phyloP scores from a whole-genome alignment of 2,329 filamentous ascomycete species.

The Cladosporium sp. region DNA sequence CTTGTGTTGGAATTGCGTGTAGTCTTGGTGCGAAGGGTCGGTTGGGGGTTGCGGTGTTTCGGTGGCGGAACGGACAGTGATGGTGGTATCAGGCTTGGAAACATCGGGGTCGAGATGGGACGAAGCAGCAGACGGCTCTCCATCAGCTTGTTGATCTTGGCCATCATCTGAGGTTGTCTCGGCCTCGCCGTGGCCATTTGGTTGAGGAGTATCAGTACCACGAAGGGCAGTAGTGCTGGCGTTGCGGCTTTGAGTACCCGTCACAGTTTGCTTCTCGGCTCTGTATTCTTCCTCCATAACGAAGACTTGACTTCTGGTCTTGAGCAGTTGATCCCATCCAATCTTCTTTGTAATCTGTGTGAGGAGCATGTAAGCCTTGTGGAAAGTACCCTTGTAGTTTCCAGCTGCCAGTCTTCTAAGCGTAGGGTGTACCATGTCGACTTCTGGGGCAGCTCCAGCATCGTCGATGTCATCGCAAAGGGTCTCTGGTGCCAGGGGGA shows the following conservation, averaged over 20 bases:
- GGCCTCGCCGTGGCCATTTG: slow-evolving; percentile 38
- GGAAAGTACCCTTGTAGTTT: slow-evolving; percentile 89
- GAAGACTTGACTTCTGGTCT: slow-evolving; percentile 93
- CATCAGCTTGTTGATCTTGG: background rate
- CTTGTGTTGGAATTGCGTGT: slow-evolving; percentile 94
- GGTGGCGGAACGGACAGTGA: slow-evolving; percentile 28
- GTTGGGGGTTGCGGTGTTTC: slow-evolving; percentile 31
- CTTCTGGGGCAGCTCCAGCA: slow-evolving; percentile 69
- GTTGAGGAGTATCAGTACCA: slow-evolving; percentile 56
- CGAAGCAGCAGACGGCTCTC: slow-evolving; percentile 25
- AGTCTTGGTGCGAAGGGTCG: slow-evolving; percentile 63
- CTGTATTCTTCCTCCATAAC: slow-evolving; percentile 99
- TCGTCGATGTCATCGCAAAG: slow-evolving; percentile 95
- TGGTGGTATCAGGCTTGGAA: slow-evolving; percentile 30
- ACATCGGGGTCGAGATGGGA: slow-evolving; percentile 31
- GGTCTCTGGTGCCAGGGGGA: slow-evolving; percentile 84
- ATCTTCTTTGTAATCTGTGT: slow-evolving; percentile 96
- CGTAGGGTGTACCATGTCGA: slow-evolving; percentile 82
- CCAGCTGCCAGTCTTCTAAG: slow-evolving; percentile 81
- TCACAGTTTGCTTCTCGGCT: slow-evolving; percentile 65
- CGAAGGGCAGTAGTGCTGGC: slow-evolving; percentile 75
- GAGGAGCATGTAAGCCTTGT: slow-evolving; percentile 87
- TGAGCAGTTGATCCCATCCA: slow-evolving; percentile 93
- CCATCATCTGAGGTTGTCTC: slow-evolving; percentile 28
- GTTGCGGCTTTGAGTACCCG: slow-evolving; percentile 56